Conservation (phyloP, 2,329 filamentous ascomycete species). For the Xylariales sp. region DNA sequence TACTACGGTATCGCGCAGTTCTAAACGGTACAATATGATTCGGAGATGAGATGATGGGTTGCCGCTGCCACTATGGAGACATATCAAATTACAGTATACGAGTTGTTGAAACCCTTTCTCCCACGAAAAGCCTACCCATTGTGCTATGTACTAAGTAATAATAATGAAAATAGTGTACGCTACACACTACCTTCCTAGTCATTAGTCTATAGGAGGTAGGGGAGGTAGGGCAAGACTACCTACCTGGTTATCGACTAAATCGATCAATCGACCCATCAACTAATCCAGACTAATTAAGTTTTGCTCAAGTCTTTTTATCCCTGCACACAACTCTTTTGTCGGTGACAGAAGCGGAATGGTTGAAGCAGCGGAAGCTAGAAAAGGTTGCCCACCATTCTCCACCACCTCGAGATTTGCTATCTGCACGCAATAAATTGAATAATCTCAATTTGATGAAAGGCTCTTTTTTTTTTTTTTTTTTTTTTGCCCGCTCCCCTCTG, state of each 20-base stretch:
- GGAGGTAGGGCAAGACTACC: not conserved
- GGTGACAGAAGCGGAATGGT: constrained; percentile 35
- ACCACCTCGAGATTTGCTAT: constrained; percentile 31
- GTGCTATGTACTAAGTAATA: not conserved
- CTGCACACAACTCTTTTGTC: constrained; percentile 26
- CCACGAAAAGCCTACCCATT: not conserved
- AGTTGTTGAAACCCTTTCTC: constrained; percentile 11
- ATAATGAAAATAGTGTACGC: too few relatives aligned
- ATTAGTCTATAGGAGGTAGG: too few relatives aligned
- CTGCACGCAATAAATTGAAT: constrained; percentile 37
- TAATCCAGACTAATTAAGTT: not conserved
- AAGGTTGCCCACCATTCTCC: constrained; percentile 22
- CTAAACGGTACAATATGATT: not conserved
- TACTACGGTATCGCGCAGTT: too few relatives aligned
- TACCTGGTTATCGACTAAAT: not conserved
- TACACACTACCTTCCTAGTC: too few relatives aligned
- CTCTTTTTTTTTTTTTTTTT: not conserved
- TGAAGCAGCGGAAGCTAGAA: constrained; percentile 24
- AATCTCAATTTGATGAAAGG: constrained; percentile 28
- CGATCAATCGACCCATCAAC: not conserved
- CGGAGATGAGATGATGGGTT: constrained; percentile 14
- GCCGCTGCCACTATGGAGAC: not conserved
- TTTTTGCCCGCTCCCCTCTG: too few relatives aligned
- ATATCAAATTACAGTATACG: constrained; percentile 26
- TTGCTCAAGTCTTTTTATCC: constrained; percentile 21